Conservation (phyloP, 345 rosid species). For the thale cress (Arabidopsis thaliana) region DNA sequence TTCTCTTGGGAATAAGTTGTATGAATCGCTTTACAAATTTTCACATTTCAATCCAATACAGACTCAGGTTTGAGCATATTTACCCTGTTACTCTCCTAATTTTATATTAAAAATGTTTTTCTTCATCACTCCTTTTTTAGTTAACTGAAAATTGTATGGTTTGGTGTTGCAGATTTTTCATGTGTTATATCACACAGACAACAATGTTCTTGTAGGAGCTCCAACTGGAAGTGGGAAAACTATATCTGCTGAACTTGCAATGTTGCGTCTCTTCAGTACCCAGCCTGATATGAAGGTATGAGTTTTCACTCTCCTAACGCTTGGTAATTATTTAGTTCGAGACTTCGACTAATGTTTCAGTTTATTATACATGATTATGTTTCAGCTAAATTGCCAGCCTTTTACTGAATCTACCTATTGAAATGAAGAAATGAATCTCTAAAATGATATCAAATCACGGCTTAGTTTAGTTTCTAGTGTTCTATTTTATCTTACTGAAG, state of each 20-base stretch:
- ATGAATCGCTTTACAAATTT: constrained; percentile 81
- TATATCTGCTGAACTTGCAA: constrained; percentile 97
- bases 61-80: constrained; percentile 71
- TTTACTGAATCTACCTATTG: constrained; percentile 11
- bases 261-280: constrained; percentile 88
- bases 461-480: constrained; percentile 8
- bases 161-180: constrained; percentile 75
- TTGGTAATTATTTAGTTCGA: constrained; percentile 17
- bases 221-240: constrained; percentile 99
- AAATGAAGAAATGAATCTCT: constrained; percentile 6
- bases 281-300: constrained; percentile 97
- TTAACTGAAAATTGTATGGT: constrained; percentile 35
- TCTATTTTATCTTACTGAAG: constrained; percentile 13
- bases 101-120: constrained; percentile 19
- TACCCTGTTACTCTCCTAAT: constrained; percentile 30
- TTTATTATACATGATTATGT: constrained; percentile 17
- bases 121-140: constrained; percentile 17
- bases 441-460: background rate
- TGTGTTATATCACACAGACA: constrained; percentile 87
- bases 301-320: constrained; percentile 10
- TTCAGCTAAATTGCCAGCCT: background rate
- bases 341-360: constrained; percentile 6
- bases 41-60: constrained; percentile 99
- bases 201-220: constrained; percentile 93
- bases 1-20: constrained; percentile 69